Conservation (phyloP, 257 asterid species). For the Solanum acaule region DNA sequence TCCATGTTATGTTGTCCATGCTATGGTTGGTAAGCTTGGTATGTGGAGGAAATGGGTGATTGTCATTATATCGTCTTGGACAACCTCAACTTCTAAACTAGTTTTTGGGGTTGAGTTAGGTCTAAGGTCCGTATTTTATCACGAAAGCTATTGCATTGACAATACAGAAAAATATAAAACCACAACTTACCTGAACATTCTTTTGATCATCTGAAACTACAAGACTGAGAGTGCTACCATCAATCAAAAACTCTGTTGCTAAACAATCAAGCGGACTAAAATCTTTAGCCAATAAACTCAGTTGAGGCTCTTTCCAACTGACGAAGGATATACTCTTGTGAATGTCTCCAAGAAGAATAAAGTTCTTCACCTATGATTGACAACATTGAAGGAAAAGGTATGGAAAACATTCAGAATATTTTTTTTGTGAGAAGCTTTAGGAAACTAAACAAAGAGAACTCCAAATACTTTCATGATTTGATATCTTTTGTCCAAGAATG, state of each 20-base stretch:
- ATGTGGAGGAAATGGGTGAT: background rate
- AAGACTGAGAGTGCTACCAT: slow-evolving; percentile 95
- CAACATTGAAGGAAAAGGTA: background rate
- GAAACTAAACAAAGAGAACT: background rate
- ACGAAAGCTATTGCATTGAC: background rate
- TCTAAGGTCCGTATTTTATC: background rate
- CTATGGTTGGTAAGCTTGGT: background rate
- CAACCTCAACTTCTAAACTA: background rate
- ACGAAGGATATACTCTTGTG: slow-evolving; percentile 95
- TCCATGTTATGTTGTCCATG: background rate
- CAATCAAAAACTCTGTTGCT: slow-evolving; percentile 91
- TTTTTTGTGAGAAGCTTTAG: background rate
- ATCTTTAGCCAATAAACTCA: slow-evolving; percentile 83
- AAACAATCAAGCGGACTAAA: slow-evolving; percentile 89
- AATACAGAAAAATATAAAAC: background rate
- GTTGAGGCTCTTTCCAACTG: slow-evolving; percentile 99
- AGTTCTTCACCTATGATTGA: slow-evolving; percentile 65
- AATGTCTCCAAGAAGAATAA: slow-evolving; percentile 91
- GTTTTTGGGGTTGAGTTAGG: background rate
- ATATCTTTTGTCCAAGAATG: background rate
- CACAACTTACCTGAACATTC: slow-evolving; percentile 77
- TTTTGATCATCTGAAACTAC: slow-evolving; percentile 93
- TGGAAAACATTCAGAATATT: background rate
- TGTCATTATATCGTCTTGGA: background rate
- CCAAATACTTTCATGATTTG: background rate